Evolutionary conservation across 139 green algal genomes (phyloP).

Genomic region (Trebouxia sp.): DNA sequence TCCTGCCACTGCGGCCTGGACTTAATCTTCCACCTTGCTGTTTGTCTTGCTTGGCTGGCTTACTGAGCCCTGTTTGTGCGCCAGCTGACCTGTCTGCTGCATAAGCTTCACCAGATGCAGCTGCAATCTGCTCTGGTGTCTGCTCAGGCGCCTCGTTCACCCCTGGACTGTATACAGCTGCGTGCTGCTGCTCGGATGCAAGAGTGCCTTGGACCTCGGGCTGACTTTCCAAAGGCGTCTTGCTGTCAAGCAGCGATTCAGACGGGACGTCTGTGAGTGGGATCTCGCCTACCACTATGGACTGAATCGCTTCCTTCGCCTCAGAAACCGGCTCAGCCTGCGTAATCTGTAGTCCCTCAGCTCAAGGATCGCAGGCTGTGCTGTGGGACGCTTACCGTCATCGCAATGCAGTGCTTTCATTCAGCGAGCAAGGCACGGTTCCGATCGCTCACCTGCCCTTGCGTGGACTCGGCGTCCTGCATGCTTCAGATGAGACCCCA

Average conservation of each 20-base stretch:
- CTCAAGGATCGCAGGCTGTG: too few relatives aligned
- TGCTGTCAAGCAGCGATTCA: neutral
- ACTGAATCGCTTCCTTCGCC: neutral
- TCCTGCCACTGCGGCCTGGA: neutral
- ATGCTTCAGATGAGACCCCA: neutral
- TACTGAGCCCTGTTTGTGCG: neutral
- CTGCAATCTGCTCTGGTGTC: neutral
- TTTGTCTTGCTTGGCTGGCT: neutral
- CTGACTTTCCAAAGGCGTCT: constrained; percentile 10
- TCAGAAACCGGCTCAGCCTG: neutral
- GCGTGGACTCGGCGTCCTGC: neutral
- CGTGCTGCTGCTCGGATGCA: constrained; percentile 7
- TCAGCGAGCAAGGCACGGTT: neutral
- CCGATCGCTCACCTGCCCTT: neutral
- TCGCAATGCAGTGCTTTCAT: too few relatives aligned
- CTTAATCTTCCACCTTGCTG: neutral
- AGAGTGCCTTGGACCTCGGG: constrained; percentile 14
- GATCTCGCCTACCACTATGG: neutral
- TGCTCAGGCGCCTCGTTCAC: neutral
- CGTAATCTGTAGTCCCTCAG: neutral
- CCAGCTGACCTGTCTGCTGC: neutral
- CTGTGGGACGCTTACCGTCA: too few relatives aligned
- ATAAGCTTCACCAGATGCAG: neutral
- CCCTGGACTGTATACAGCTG: neutral
- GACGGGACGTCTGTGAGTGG: neutral